Conservation (phyloP, 371 early-diverging fungal genomes). For the Mucor ambiguus region DNA sequence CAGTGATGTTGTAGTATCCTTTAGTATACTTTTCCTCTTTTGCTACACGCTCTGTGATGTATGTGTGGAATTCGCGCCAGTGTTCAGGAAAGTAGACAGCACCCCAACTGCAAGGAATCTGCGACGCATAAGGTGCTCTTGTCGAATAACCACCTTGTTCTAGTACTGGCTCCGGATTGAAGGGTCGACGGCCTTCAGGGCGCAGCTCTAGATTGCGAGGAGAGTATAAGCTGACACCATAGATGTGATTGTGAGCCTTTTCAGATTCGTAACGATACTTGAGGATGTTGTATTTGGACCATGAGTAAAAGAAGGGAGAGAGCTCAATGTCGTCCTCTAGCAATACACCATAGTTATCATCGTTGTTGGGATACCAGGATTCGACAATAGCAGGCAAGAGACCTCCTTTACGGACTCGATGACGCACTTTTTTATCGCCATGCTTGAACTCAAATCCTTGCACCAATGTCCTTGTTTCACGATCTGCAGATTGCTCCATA, state of each 20-base stretch:
- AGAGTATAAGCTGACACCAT: constrained; percentile 64
- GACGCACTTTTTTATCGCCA: constrained; percentile 56
- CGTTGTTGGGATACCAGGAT: constrained; percentile 62
- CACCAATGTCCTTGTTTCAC: constrained; percentile 51
- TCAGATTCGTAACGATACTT: constrained; percentile 56
- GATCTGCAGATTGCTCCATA: constrained; percentile 62
- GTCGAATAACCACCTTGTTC: constrained; percentile 28
- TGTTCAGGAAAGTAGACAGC: constrained; percentile 72
- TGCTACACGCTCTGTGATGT: constrained; percentile 50
- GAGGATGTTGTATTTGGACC: constrained; percentile 64
- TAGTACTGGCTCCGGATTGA: constrained; percentile 22
- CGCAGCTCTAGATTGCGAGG: constrained; percentile 59
- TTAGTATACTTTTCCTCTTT: constrained; percentile 29
- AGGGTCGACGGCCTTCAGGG: constrained; percentile 53
- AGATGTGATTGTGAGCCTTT: constrained; percentile 44
- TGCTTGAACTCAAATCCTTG: constrained; percentile 51
- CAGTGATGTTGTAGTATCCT: constrained; percentile 25
- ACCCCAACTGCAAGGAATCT: constrained; percentile 71
- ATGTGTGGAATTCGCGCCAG: constrained; percentile 67
- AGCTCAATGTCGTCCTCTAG: constrained; percentile 72
- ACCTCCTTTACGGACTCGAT: constrained; percentile 65
- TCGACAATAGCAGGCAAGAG: constrained; percentile 68
- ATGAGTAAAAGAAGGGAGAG: constrained; percentile 62
- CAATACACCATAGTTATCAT: constrained; percentile 64
- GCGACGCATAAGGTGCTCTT: constrained; percentile 55